Evolutionary conservation across 805 yeast species (phyloP), one percentile per base, ranked within the genome.

Genomic region (Sugiyamaella lignohabitans): DNA sequence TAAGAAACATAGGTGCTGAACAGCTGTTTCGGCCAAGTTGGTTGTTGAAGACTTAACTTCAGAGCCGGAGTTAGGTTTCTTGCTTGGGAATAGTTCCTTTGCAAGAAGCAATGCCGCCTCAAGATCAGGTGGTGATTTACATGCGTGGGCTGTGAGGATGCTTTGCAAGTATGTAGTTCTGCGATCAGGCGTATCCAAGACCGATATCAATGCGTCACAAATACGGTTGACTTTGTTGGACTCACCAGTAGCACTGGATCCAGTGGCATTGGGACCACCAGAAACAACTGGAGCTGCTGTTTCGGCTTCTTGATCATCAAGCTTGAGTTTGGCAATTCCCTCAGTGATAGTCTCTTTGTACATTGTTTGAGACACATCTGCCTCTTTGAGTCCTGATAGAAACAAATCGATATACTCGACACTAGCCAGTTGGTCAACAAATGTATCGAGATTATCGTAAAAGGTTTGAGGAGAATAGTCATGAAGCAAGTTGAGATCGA

Each of bases 111-210:
- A 70, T 0, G 98, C 98, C 23, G 79, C 82, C 29, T 72, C 76
- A 43, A 88, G 72, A 56, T 84, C 85, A 14, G 97, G 88, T 2
- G 98, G 98, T 36, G 74, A 79, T 67, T 86, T 85, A 63, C 95
- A 87, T 0, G 96, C 96, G 60, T 83, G 86, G 0, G 96, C 95
- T 2, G 98, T 91, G 47, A 93, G 75, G 18, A 84, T 78, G 1
- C 93, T 76, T 62, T 87, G 94, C 46, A 84, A 62, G 57, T 84
- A 86, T 53, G 73, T 75, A 22, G 70, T 62, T 51, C 72, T 74
- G 59, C 77, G 78, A 37, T 70, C 67, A 3, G 80, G 75, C 36
- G 66, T 66, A 14, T 59, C 56, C 35, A 88, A 67, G 1, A 83
- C 80, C 0, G 70, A 61, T 17, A 88, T 65, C 32, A 91, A 63